Conservation (phyloP, 225 moss, liverwort and hornwort species). For the Physcomitrium patens region DNA sequence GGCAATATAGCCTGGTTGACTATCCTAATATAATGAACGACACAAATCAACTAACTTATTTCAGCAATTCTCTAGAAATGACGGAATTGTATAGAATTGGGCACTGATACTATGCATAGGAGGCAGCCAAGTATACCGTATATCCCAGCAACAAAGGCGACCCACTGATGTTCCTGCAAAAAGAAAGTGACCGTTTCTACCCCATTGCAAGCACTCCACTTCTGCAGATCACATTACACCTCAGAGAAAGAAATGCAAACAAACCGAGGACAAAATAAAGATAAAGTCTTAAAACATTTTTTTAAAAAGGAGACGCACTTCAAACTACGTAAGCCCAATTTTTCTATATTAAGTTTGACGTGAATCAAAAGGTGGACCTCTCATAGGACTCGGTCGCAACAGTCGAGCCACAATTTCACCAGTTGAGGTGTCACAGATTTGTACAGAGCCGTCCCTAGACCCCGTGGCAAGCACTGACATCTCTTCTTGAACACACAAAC, state of each 20-base stretch:
- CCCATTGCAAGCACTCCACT: constrained; percentile 66
- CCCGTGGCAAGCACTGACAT: constrained; percentile 72
- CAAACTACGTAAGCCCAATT: constrained; percentile 7
- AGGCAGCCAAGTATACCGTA: constrained; percentile 32
- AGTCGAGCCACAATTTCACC: constrained; percentile 66
- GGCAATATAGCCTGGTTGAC: not conserved
- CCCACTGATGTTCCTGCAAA: constrained; percentile 61
- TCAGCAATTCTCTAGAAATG: not conserved
- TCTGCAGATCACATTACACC: constrained; percentile 32
- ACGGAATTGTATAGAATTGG: not conserved
- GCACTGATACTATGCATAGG: not conserved
- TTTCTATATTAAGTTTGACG: constrained; percentile 13
- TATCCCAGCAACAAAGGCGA: constrained; percentile 62
- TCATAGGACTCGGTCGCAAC: constrained; percentile 42
- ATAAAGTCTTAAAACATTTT: not conserved
- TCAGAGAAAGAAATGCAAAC: not conserved
- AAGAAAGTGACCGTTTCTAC: constrained; percentile 44
- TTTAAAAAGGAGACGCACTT: not conserved
- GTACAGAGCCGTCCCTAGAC: constrained; percentile 76
- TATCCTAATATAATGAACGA: not conserved
- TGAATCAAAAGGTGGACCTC: constrained; percentile 40
- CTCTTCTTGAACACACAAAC: constrained; percentile 57
- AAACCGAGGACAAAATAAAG: constrained; percentile 5
- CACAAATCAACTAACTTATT: not conserved
- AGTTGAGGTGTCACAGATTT: constrained; percentile 67